Percentiles rank a stretch among this genome's conserved stretches.
Evolutionary conservation across 805 yeast genomes (phyloP).

Genomic region (Schwanniomyces pseudopolymorphus): DNA sequence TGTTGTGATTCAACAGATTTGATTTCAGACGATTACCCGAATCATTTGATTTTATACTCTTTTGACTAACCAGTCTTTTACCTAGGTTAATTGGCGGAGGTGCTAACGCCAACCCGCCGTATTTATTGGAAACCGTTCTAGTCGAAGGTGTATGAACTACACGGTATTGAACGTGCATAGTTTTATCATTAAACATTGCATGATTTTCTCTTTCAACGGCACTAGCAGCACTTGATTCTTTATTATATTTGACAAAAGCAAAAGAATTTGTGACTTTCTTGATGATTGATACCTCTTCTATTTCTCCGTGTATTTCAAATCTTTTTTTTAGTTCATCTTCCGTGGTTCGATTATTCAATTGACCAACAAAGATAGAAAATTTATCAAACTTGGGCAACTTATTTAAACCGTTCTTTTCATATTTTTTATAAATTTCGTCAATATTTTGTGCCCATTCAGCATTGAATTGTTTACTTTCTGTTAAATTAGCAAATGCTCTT

Average conservation of each 20-base stretch:
- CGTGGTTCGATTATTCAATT: slow-evolving; percentile 54
- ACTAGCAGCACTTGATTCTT: slow-evolving; percentile 75
- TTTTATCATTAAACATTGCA: slow-evolving; percentile 65
- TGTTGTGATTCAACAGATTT: slow-evolving; percentile 3
- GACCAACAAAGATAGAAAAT: slow-evolving; percentile 77
- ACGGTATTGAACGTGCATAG: slow-evolving; percentile 83
- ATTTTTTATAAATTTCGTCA: slow-evolving; percentile 37
- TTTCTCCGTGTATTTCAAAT: slow-evolving; percentile 67
- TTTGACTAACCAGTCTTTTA: slow-evolving; percentile 5
- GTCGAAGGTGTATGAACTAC: slow-evolving; percentile 42
- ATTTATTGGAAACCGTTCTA: background rate
- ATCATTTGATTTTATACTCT: slow-evolving; percentile 1
- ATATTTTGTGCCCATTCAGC: slow-evolving; percentile 89
- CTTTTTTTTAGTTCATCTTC: slow-evolving; percentile 56
- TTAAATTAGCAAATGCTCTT: slow-evolving; percentile 71
- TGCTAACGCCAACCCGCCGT: slow-evolving; percentile 51
- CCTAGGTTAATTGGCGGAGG: slow-evolving; percentile 76
- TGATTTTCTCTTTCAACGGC: slow-evolving; percentile 88
- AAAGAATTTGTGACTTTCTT: slow-evolving; percentile 53
- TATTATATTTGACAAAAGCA: slow-evolving; percentile 69
- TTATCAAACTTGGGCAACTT: slow-evolving; percentile 48
- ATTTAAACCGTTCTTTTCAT: slow-evolving; percentile 4
- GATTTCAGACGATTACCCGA: background rate
- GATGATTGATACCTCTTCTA: slow-evolving; percentile 55
- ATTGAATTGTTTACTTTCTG: slow-evolving; percentile 51